phyloP scores from a whole-genome alignment of 306 rosid genomes.

The Cicer bijugum region DNA sequence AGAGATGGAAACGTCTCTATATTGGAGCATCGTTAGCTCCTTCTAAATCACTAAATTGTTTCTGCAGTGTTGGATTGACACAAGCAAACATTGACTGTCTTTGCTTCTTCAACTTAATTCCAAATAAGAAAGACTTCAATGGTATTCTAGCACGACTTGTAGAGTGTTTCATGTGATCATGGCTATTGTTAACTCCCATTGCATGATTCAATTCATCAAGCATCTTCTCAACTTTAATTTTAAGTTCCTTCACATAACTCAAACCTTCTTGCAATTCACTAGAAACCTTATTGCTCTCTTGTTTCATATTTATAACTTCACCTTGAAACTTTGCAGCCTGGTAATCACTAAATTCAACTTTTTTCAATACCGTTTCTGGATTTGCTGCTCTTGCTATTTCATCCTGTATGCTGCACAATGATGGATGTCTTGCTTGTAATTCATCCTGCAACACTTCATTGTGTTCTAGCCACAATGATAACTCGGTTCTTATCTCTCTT shows the following conservation, averaged over 20 bases:
- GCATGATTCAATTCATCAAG: slow-evolving; percentile 58
- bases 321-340: slow-evolving; percentile 96
- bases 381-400: slow-evolving; percentile 65
- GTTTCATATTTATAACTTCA: slow-evolving; percentile 84
- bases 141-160: slow-evolving; percentile 61
- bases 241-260: slow-evolving; percentile 58
- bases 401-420: slow-evolving; percentile 65
- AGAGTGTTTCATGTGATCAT: slow-evolving; percentile 46
- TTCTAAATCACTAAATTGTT: slow-evolving; percentile 53
- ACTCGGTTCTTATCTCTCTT: slow-evolving; percentile 80
- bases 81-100: slow-evolving; percentile 63
- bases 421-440: slow-evolving; percentile 60
- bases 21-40: slow-evolving; percentile 34
- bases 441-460: slow-evolving; percentile 72
- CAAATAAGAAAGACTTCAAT: slow-evolving; percentile 81
- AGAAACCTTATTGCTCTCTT: slow-evolving; percentile 70
- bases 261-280: slow-evolving; percentile 67
- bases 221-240: slow-evolving; percentile 61
- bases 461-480: slow-evolving; percentile 81
- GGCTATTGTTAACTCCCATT: slow-evolving; percentile 49
- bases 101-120: slow-evolving; percentile 73
- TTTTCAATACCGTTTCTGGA: slow-evolving; percentile 42
- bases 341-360: slow-evolving; percentile 54
- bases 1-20: neutral
- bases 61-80: slow-evolving; percentile 57